Conservation (phyloP, 1,284 basidiomycete species). For the Pholiota adiposa region DNA sequence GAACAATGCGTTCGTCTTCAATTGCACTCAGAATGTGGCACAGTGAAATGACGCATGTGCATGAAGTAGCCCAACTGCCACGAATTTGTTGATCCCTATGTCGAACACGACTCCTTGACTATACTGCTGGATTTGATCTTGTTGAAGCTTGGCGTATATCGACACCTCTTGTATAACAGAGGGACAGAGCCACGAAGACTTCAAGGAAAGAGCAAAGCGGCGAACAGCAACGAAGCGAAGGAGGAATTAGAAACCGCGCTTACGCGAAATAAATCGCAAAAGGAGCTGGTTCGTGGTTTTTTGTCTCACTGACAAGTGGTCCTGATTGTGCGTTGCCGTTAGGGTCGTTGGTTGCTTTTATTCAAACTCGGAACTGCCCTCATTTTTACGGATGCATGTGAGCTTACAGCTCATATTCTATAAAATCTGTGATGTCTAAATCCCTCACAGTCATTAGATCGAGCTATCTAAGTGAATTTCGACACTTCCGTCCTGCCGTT, state of each 20-base stretch:
- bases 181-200: slow-evolving; percentile 63
- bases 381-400: slow-evolving; percentile 72
- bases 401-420: slow-evolving; percentile 29
- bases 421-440: neutral
- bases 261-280: neutral
- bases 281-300: slow-evolving; percentile 24
- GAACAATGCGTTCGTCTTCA: slow-evolving; percentile 69
- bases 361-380: slow-evolving; percentile 60
- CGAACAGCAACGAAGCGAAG: slow-evolving; percentile 9
- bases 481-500: neutral
- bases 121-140: slow-evolving; percentile 86
- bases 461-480: slow-evolving; percentile 62
- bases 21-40: neutral
- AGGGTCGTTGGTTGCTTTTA: slow-evolving; percentile 64
- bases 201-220: slow-evolving; percentile 23
- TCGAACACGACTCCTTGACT: slow-evolving; percentile 83
- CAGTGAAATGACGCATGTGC: slow-evolving; percentile 4
- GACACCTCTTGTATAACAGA: slow-evolving; percentile 90
- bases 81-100: slow-evolving; percentile 85
- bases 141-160: slow-evolving; percentile 85
- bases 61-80: slow-evolving; percentile 59
- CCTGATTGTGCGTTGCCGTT: neutral
- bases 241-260: neutral
- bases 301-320: neutral
- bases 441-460: slow-evolving; percentile 67